phyloP scores from a whole-genome alignment of 2,329 filamentous ascomycete species.

The Cladophialophora carrionii region DNA sequence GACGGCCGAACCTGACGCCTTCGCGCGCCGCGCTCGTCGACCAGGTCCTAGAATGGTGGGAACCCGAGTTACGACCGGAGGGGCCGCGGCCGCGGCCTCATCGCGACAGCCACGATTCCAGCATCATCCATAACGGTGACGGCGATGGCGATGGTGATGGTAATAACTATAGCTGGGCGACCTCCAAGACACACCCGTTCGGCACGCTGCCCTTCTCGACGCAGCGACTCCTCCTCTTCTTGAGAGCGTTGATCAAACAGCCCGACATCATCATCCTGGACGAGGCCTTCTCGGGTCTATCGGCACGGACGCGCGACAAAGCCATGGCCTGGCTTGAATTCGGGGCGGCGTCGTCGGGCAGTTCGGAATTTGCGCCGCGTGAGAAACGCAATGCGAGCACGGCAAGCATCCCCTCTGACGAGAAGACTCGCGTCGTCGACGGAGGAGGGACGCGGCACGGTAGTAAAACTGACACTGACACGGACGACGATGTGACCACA shows the following conservation, averaged over 20 bases:
- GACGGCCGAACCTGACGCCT: constrained; percentile 66
- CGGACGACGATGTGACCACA: background rate
- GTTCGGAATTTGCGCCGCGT: background rate
- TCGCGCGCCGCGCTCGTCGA: constrained; percentile 65
- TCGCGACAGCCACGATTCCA: background rate
- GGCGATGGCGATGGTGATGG: background rate
- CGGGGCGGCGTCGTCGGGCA: too few relatives aligned
- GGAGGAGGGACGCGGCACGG: background rate
- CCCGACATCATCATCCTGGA: constrained; percentile 83
- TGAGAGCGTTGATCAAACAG: constrained; percentile 77
- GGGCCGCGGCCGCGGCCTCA: constrained; percentile 30
- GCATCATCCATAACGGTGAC: background rate
- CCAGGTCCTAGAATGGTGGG: constrained; percentile 75
- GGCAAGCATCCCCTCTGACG: too few relatives aligned
- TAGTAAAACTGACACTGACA: background rate
- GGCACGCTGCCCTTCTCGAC: constrained; percentile 76
- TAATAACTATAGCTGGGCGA: constrained; percentile 28
- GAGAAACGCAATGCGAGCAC: too few relatives aligned
- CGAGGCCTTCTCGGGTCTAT: constrained; percentile 86
- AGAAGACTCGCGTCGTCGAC: too few relatives aligned
- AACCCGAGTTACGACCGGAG: constrained; percentile 70
- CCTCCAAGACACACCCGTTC: constrained; percentile 55
- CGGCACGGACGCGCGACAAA: constrained; percentile 78
- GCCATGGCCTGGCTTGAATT: constrained; percentile 78
- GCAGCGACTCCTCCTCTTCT: constrained; percentile 82